Percentiles rank a stretch among this genome's conserved stretches.
Conservation (phyloP, 75 land plant genomes). For the Ceratopteris richardii region DNA sequence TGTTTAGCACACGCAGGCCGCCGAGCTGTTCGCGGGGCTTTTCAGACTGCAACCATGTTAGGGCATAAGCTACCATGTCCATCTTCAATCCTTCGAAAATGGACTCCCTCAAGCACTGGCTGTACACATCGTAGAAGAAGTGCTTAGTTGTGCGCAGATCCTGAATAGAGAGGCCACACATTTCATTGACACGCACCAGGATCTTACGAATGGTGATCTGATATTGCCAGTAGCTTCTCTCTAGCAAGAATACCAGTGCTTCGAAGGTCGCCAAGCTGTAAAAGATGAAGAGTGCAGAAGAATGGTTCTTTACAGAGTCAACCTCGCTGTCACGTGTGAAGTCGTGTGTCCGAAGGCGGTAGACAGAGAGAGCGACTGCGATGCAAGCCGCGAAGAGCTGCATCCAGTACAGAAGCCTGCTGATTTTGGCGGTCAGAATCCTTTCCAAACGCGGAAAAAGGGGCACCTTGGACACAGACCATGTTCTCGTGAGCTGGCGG, state of each 20-base stretch:
- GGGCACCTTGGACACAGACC: no score
- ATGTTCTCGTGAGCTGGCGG: slow-evolving; percentile 5
- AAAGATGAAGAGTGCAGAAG: slow-evolving; percentile 52
- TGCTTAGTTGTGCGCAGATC: no score
- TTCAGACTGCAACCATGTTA: slow-evolving; percentile 47
- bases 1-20: slow-evolving; percentile 43
- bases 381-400: slow-evolving; percentile 53
- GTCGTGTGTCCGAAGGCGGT: slow-evolving; percentile 39
- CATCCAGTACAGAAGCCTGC: slow-evolving; percentile 54
- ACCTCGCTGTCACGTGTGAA: slow-evolving; percentile 28
- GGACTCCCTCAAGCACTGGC: no score
- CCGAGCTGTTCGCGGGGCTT: slow-evolving; percentile 37
- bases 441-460: slow-evolving; percentile 31
- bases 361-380: slow-evolving; percentile 48
- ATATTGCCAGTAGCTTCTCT: slow-evolving; percentile 81
- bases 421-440: slow-evolving; percentile 45
- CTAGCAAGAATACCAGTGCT: slow-evolving; percentile 60
- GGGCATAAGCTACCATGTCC: slow-evolving; percentile 51
- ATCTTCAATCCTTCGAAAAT: no score
- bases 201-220: no score
- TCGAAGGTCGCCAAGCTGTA: no score
- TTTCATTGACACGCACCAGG: no score
- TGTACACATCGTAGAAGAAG: no score
- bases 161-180: no score
- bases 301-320: slow-evolving; percentile 31